These are phyloP conservation scores for Fraxinus floribunda DNA, from an alignment of 305 asterid genomes.

Conservation along the genomic window DNA sequence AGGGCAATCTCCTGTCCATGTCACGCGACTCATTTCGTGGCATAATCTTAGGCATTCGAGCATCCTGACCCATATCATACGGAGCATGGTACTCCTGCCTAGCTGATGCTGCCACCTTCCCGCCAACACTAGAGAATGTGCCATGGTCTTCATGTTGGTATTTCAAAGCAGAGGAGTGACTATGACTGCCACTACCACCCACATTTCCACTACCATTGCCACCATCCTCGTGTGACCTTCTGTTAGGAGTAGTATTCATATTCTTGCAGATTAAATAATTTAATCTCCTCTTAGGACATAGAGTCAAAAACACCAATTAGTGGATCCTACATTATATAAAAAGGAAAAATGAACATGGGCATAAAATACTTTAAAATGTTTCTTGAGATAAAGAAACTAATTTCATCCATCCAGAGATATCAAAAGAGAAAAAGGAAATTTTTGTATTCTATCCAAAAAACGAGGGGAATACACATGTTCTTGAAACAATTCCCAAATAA, in stretches of 20 bases:
- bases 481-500: not conserved
- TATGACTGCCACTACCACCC: constrained; percentile 39
- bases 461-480: not conserved
- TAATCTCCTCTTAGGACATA: not conserved
- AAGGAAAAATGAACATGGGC: not conserved
- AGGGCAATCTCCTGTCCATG: constrained; percentile 62
- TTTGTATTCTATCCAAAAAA: not conserved
- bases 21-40: constrained; percentile 71
- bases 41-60: constrained; percentile 56
- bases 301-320: not conserved
- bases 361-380: not conserved
- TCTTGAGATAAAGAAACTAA: not conserved
- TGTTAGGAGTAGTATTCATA: constrained; percentile 74
- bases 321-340: not conserved
- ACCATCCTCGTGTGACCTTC: constrained; percentile 71
- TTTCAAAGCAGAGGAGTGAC: constrained; percentile 59
- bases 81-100: constrained; percentile 63
- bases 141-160: constrained; percentile 65
- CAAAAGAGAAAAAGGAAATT: not conserved
- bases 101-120: constrained; percentile 48
- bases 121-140: constrained; percentile 38
- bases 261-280: constrained; percentile 24
- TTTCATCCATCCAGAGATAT: not conserved
- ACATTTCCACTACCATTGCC: constrained; percentile 48
- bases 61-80: constrained; percentile 66